Conservation (phyloP, 352 stramenopile genomes). For the Peronosclerospora sorghi region DNA sequence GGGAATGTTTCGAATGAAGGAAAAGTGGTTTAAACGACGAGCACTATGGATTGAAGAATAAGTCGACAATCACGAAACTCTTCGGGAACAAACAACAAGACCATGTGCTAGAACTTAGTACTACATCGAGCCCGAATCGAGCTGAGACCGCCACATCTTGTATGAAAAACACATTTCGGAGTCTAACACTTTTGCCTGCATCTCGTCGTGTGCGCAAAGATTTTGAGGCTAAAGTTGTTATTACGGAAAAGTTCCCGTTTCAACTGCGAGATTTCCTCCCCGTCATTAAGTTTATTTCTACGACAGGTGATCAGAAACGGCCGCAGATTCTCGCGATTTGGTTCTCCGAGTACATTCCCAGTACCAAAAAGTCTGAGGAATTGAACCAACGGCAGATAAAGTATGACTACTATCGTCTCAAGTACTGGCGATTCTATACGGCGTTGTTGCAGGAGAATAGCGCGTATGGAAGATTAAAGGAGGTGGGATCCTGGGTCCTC, state of each 20-base stretch:
- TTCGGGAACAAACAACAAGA: conserved; percentile 20
- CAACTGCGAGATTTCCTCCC: conserved; percentile 56
- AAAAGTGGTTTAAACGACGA: conserved; percentile 8
- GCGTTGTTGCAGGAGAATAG: conserved; percentile 35
- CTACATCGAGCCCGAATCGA: not conserved
- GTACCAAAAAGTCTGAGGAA: too few relatives aligned
- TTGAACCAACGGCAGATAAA: conserved; percentile 75
- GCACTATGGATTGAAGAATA: conserved; percentile 20
- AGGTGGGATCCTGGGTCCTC: conserved; percentile 59
- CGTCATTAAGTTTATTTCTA: conserved; percentile 70
- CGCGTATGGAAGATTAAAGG: conserved; percentile 61
- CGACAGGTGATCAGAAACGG: conserved; percentile 63
- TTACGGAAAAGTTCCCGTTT: conserved; percentile 69
- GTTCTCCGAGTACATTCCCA: too few relatives aligned
- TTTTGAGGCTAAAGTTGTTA: conserved; percentile 70
- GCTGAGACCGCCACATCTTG: not conserved
- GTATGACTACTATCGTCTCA: conserved; percentile 58
- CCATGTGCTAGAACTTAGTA: conserved; percentile 1
- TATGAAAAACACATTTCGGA: conserved; percentile 52
- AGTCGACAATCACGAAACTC: conserved; percentile 40
- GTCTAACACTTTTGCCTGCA: conserved; percentile 42
- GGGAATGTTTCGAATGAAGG: not conserved
- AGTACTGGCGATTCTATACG: conserved; percentile 66
- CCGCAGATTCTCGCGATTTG: too few relatives aligned
- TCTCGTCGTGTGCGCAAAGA: conserved; percentile 37